These are phyloP conservation scores for Nemania sp. DNA, from an alignment of 2,329 filamentous ascomycete species.

Conservation along the genomic window DNA sequence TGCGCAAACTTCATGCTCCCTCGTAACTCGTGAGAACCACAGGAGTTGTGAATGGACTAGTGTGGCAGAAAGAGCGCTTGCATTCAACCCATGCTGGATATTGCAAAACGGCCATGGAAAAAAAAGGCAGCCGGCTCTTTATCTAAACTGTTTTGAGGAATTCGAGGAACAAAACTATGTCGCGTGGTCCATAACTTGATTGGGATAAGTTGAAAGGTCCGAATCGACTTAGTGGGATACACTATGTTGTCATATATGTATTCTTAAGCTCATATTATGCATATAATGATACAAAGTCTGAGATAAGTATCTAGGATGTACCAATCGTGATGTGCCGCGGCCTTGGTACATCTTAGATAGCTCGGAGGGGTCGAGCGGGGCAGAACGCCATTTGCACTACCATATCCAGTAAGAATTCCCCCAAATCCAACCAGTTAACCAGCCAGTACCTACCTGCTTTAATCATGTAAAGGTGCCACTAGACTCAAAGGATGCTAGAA, in stretches of 20 bases:
- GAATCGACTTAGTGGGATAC: not conserved
- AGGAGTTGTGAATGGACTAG: not conserved
- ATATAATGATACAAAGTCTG: too few relatives aligned
- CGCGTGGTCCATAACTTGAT: slow-evolving; percentile 18
- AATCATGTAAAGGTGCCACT: too few relatives aligned
- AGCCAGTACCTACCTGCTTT: not conserved
- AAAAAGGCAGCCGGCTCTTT: not conserved
- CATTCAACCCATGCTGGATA: not conserved
- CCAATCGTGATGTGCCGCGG: too few relatives aligned
- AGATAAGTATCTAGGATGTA: too few relatives aligned
- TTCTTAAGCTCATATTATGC: too few relatives aligned
- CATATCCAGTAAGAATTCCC: not conserved
- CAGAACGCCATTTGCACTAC: not conserved
- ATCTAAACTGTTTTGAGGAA: not conserved
- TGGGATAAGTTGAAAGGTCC: slow-evolving; percentile 1
- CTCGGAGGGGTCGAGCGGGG: slow-evolving; percentile 19
- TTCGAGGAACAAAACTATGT: slow-evolving; percentile 1
- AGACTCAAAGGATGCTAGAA: too few relatives aligned
- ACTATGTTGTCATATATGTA: too few relatives aligned
- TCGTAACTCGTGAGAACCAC: not conserved
- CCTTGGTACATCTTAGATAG: too few relatives aligned
- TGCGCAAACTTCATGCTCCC: slow-evolving; percentile 82
- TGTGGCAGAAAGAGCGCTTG: not conserved
- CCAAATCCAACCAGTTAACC: not conserved
- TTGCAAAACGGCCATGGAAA: not conserved